Conservation (phyloP, 805 yeast genomes). For the Clavispora phyllophila region DNA sequence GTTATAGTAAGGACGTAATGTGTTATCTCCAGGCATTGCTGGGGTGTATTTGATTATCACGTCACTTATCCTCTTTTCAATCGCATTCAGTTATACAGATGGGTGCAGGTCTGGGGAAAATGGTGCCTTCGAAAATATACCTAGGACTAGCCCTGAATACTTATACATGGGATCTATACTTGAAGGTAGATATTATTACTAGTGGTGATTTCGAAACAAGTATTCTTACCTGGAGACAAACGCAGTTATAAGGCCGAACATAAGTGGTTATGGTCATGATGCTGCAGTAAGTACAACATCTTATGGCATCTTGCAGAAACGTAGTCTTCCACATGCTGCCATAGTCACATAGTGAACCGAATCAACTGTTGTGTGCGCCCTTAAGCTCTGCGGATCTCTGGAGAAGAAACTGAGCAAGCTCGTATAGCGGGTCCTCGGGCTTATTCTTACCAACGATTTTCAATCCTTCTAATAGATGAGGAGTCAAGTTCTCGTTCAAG, state of each 20-base stretch:
- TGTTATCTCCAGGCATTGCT: slow-evolving; percentile 15
- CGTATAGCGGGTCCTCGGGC: slow-evolving; percentile 52
- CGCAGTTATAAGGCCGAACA: too few species aligned
- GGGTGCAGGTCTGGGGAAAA: slow-evolving; percentile 1
- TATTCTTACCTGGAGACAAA: too few species aligned
- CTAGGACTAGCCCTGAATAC: too few species aligned
- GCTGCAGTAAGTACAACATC: too few species aligned
- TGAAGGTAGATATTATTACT: too few species aligned
- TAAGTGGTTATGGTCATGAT: too few species aligned
- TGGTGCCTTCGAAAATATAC: too few species aligned
- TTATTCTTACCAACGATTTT: slow-evolving; percentile 44
- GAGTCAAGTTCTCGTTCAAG: slow-evolving; percentile 60
- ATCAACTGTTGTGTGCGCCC: not conserved
- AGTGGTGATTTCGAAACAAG: too few species aligned
- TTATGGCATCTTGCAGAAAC: too few species aligned
- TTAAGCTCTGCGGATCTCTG: slow-evolving; percentile 7
- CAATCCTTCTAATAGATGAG: slow-evolving; percentile 61
- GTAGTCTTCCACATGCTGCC: too few species aligned
- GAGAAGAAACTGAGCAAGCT: slow-evolving; percentile 53
- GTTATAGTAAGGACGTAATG: slow-evolving; percentile 65
- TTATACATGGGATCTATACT: too few species aligned
- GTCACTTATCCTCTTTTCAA: not conserved
- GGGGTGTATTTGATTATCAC: not conserved
- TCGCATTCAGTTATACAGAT: not conserved
- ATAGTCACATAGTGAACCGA: too few species aligned